These are phyloP conservation scores for Trametes coccinea DNA, from an alignment of 768 basidiomycete species.

Conservation along the genomic window DNA sequence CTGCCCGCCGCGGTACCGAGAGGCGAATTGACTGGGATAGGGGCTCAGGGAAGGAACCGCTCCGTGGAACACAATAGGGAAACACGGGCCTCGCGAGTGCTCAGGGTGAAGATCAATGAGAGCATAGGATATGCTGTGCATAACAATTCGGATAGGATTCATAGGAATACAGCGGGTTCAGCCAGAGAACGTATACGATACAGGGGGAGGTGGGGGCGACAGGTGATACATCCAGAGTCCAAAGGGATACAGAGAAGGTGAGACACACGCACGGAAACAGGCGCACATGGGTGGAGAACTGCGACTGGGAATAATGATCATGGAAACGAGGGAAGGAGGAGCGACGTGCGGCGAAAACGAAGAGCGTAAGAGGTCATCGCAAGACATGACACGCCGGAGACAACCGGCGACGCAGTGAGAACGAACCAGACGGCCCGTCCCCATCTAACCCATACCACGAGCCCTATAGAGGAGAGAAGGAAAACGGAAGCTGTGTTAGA, in stretches of 20 bases:
- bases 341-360: not conserved
- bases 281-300: conserved; percentile 4
- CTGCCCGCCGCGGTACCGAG: not conserved
- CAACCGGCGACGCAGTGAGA: conserved; percentile 6
- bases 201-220: not conserved
- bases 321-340: conserved; percentile 10
- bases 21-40: not conserved
- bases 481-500: not conserved
- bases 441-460: conserved; percentile 9
- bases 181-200: conserved; percentile 1
- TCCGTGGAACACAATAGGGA: not conserved
- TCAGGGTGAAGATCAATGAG: not conserved
- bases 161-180: conserved; percentile 11
- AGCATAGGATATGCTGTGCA: not conserved
- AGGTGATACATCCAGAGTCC: conserved; percentile 18
- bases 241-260: not conserved
- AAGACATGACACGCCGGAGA: conserved; percentile 3
- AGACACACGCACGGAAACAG: not conserved
- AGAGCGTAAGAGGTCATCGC: conserved; percentile 6
- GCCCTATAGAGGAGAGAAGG: not conserved
- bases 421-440: not conserved
- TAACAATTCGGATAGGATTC: not conserved
- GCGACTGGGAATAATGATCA: conserved; percentile 28
- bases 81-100: not conserved
- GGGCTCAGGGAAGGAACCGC: not conserved